Evolutionary conservation across 345 rosid species (phyloP), one percentile per base, ranked within the genome.

Genomic region (Pseudoturritis turrita): DNA sequence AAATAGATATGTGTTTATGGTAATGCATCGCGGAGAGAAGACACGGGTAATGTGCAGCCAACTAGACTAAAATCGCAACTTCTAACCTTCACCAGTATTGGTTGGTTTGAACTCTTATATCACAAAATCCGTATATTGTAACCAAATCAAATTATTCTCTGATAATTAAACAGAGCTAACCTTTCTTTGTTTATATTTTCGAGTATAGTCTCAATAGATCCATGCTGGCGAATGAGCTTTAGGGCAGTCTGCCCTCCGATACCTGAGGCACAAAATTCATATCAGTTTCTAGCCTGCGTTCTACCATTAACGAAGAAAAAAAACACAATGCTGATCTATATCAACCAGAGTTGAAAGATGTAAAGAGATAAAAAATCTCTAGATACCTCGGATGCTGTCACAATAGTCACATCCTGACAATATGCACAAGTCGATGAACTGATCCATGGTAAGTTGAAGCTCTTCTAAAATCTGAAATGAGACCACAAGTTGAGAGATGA

Each of bases 371-470:
- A 79, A 25, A 33, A 78, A 52, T 52, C 29, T 36, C n/a, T n/a
- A 58, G 29, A 37, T 83, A 94, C 98, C 96, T 79, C 82, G 84
- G 72, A 95, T 91, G 82, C 90, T 91, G 65, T 95, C 96, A 79
- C 99, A 95, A 66, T 95, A 95, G 81, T 95, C 99, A 77, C 96
- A 89, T 72, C 99, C 99, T 29, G 96, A 95, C 60, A 95, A 93
- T 73, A 95, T 91, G 77, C 99, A 91, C 70, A 95, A 78, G 77
- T 95, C 99, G 63, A 91, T 83, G 75, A 95, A 95, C 74, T 95
- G 96, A 75, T 95, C 99, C 99, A 95, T 95, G 70, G 78, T 81
- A 64, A 95, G 83, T 75, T 84, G 86, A 68, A 95, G 84, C 71
- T 86, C 96, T 79, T 88, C 96, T 80, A 95, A 75, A 73, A 95